phyloP scores from a whole-genome alignment of 129 eudicot species.

The Saussurea involucrata region DNA sequence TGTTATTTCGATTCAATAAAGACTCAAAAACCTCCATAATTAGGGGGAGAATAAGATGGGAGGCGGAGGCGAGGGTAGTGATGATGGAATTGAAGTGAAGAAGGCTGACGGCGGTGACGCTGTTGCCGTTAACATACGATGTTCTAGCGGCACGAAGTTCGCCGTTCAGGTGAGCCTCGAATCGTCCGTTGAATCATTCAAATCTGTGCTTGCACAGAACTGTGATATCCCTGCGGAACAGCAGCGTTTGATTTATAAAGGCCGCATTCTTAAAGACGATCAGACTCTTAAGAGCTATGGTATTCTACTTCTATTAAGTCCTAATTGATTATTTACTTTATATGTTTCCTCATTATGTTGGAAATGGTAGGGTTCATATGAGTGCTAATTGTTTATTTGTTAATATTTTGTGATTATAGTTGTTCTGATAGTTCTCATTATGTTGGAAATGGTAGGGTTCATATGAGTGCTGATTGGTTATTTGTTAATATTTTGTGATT shows the following conservation, averaged over 20 bases:
- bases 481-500: neutral
- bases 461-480: neutral
- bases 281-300: constrained; percentile 66
- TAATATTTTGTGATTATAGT: neutral
- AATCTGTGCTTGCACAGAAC: constrained; percentile 40
- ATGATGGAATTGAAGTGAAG: neutral
- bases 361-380: neutral
- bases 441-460: constrained; percentile 4
- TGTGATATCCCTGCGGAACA: constrained; percentile 47
- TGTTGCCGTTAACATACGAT: constrained; percentile 43
- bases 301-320: constrained; percentile 1
- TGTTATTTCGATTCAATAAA: neutral
- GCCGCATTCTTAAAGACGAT: constrained; percentile 63
- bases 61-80: neutral
- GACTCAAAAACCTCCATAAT: neutral
- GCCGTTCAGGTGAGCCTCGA: constrained; percentile 38
- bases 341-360: neutral
- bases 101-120: neutral
- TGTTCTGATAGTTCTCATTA: neutral
- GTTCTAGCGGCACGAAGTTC: constrained; percentile 45
- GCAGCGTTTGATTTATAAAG: constrained; percentile 67
- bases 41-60: neutral
- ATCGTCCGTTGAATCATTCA: constrained; percentile 45
- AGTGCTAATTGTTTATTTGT: neutral
- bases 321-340: neutral